A percentile compares a stretch with the other conserved stretches of the same genome.
Evolutionary conservation across 192 early-diverging fungal species (phyloP).

Genomic region (Rhizophagus clarus): DNA sequence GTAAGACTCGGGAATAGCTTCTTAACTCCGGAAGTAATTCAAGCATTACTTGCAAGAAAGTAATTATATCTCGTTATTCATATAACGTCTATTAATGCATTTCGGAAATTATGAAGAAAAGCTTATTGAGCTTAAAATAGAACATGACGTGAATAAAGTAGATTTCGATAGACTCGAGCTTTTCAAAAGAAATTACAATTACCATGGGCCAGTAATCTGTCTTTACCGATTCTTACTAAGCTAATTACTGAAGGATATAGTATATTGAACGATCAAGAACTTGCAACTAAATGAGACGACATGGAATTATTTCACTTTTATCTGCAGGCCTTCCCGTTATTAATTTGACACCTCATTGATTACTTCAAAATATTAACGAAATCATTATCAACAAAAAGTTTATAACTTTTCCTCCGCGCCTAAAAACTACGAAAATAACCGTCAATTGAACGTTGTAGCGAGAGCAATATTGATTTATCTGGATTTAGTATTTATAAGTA

Average conservation of each 20-base stretch:
- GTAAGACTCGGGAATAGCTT: neutral
- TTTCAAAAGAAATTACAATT: neutral
- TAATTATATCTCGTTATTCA: neutral
- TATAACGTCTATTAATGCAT: conserved; percentile 8
- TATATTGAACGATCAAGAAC: neutral
- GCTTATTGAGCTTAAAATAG: neutral
- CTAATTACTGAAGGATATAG: neutral
- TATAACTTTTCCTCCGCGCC: neutral
- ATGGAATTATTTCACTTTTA: conserved; percentile 25
- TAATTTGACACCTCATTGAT: neutral
- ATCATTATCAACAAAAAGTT: too few relatives aligned
- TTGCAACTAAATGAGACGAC: conserved; percentile 9
- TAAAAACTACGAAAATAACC: too few relatives aligned
- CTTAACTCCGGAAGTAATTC: neutral
- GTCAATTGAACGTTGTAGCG: too few relatives aligned
- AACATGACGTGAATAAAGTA: neutral
- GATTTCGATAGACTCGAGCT: neutral
- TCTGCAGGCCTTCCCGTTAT: neutral
- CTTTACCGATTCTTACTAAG: neutral
- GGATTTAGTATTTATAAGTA: too few relatives aligned
- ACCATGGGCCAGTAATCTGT: neutral
- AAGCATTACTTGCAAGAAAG: neutral
- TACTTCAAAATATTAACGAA: neutral
- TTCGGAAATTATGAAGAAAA: conserved; percentile 6
- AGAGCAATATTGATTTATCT: too few relatives aligned